Base-by-base conservation (phyloP, 176 grass and related monocot species). In the Puccinellia tenuiflora region DNA sequence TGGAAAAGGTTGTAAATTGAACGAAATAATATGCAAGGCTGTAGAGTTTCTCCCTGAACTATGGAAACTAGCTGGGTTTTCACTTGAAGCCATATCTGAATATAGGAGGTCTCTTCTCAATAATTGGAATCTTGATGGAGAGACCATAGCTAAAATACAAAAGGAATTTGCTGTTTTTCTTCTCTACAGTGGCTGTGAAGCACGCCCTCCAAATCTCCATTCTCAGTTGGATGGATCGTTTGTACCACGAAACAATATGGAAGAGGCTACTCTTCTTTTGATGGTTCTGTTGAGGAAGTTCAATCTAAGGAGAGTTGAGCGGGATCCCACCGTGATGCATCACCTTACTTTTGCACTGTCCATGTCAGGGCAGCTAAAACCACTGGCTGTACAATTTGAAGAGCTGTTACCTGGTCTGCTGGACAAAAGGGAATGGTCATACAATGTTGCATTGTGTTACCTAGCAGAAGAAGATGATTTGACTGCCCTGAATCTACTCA, bases 221-320 rank as follows among this genome's bases (percentile, higher is more conserved):
- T 96, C 86, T 77, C 97, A 99, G 83, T 85, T 94, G 68, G 97
- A 93, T 64, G 86, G 91, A 85, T 91, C 89, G 15, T 96, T 96
- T 88, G 89, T 96, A 67, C 97, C 97, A 72, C 87, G 42, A 55
- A 99, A 99, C 51, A 99, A 96, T 86, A 88, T 84, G 46, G 97
- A 99, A 90, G 97, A 99, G 70, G 97, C 97, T 77, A 90, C 88
- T 92, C 89, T 99, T 86, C 83, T 99, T 77, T 77, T 99, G 76
- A 86, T 93, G 77, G 90, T 99, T 93, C 87, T 99, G 15, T 74
- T 93, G 89, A 91, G 91, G 62, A 99, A 95, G 66, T 95, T 88
- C 80, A 83, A 90, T 90, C 91, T 89, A 18, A 92, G 88, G 78
- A 89, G 84, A 86, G 81, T 99, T 81, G 77, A 90, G 68, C 64